phyloP scores from a whole-genome alignment of 371 early-diverging fungal genomes.

The Mycotypha africana region DNA sequence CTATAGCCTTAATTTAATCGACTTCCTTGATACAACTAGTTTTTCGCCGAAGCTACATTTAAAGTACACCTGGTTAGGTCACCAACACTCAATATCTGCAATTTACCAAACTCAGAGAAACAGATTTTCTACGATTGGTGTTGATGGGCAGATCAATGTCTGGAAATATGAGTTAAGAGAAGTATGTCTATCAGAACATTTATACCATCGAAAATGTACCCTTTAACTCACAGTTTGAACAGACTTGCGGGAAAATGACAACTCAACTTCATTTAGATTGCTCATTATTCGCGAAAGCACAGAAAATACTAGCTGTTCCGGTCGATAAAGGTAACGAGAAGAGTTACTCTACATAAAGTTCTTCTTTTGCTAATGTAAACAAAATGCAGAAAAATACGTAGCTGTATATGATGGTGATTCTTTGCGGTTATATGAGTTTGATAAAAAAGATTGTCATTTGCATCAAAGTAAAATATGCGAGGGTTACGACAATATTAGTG shows the following conservation, averaged over 20 bases:
- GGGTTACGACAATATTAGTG: background rate
- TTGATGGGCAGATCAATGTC: constrained; percentile 49
- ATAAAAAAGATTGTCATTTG: constrained; percentile 21
- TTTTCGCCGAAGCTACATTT: constrained; percentile 54
- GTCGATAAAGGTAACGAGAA: constrained; percentile 30
- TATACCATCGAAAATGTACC: too few species aligned
- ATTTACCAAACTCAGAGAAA: constrained; percentile 38
- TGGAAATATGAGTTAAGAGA: constrained; percentile 49
- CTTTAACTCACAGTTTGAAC: background rate
- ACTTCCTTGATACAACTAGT: constrained; percentile 66
- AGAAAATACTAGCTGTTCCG: constrained; percentile 18
- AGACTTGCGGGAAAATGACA: constrained; percentile 26
- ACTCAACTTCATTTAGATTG: constrained; percentile 28
- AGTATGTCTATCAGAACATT: too few species aligned
- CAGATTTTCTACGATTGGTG: constrained; percentile 46
- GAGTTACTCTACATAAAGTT: background rate
- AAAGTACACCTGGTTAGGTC: constrained; percentile 67
- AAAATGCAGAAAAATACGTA: constrained; percentile 28
- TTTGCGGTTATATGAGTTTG: constrained; percentile 21
- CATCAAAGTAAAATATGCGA: constrained; percentile 19
- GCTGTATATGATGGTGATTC: constrained; percentile 34
- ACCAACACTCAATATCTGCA: constrained; percentile 40
- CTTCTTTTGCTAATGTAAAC: background rate
- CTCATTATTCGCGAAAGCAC: constrained; percentile 15
- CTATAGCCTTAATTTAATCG: constrained; percentile 70